A percentile compares a stretch with the other conserved stretches of the same genome.
Evolutionary conservation across 768 basidiomycete genomes (phyloP).

Genomic region (Kondoa malvinella): DNA sequence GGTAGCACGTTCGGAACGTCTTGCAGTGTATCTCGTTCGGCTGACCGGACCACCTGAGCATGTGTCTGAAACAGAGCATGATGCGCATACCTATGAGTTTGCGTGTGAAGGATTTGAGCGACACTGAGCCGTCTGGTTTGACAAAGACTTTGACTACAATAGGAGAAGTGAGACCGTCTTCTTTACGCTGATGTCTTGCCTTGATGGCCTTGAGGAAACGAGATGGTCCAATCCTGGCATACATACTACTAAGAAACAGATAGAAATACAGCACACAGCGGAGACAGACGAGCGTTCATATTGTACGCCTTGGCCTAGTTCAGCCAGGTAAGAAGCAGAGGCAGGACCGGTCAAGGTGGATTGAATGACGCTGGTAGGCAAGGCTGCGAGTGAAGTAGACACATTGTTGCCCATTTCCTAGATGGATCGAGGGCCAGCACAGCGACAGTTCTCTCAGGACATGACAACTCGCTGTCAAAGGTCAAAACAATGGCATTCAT

Average conservation of each 20-base stretch:
- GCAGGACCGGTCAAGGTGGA: background rate
- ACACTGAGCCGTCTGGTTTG: conserved; percentile 75
- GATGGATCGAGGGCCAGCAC: no score
- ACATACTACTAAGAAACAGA: no score
- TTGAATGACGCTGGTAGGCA: background rate
- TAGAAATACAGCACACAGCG: no score
- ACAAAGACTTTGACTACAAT: conserved; percentile 88
- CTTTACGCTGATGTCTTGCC: conserved; percentile 46
- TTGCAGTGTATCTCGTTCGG: conserved; percentile 61
- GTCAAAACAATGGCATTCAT: no score
- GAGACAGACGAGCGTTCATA: background rate
- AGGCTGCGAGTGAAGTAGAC: background rate
- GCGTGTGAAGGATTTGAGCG: conserved; percentile 54
- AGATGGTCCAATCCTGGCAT: conserved; percentile 53
- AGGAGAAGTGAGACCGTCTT: conserved; percentile 41
- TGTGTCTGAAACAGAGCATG: background rate
- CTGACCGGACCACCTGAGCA: conserved; percentile 35
- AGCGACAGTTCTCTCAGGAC: no score
- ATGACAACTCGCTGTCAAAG: no score
- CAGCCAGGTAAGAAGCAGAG: background rate
- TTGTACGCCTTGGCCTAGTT: background rate
- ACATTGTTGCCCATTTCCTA: background rate
- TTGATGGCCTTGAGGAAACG: conserved; percentile 72
- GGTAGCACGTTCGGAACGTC: conserved; percentile 79
- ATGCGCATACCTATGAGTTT: conserved; percentile 48